Base-by-base conservation (phyloP, 805 yeast species). In the Cyberlindnera saturnus region DNA sequence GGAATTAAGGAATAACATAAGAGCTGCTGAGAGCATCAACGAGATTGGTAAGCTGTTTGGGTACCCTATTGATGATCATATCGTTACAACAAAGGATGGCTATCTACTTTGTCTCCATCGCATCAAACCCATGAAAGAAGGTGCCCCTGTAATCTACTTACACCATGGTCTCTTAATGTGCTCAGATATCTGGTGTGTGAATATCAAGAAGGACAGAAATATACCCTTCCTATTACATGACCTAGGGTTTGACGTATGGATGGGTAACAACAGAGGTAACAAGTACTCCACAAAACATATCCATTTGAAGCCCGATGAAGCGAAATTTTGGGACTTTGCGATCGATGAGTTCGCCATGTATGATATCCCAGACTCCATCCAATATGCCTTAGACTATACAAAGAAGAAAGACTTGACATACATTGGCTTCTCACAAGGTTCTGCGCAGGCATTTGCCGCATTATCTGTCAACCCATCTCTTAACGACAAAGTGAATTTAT, bases 131-230 rank as follows among this genome's bases (percentile, higher is more conserved):
- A 51, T 50, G 29, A 34, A 40, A 13, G 41, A 28, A 14, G 56
- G 51, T 9, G 48, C 67, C 0, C 71, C 75, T 41, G 82, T 83
- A 1, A 85, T 86, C 0, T 91, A 86, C 59, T 73, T 91, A 42
- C 98, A 91, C 60, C 98, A 91, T 58, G 98, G 98, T 0, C 68
- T 91, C 40, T 69, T 91, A 47, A 90, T 89, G 93, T 82, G 81
- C 60, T 80, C 90, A 36, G 98, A 93, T 56, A 70, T 86, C 20
- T 84, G 95, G 95, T 62, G 80, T 57, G 73, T 79, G 59, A 64
- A 66, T 42, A 44, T 67, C 44, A 62, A 73, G 46, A 69, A 74
- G 46, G 46, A 64, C 49, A 68, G 71, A 38, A 79, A 81, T 49
- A 64, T 93, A 38, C 96, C 98, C 0, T 83, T 86, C 59, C 66